Base-by-base conservation (phyloP, 495 filamentous ascomycete species). In the Amorphotheca resinae region DNA sequence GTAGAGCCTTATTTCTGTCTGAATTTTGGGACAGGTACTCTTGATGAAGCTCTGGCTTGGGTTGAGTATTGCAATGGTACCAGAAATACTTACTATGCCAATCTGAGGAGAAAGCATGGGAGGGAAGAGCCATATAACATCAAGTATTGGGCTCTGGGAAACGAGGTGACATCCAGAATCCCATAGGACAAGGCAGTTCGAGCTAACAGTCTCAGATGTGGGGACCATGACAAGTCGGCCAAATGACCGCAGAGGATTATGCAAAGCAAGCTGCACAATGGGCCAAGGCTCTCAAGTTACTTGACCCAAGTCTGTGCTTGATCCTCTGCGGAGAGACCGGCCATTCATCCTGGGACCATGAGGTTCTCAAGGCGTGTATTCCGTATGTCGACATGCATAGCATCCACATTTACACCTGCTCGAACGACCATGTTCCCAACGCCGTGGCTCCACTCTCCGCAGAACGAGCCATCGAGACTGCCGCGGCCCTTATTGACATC, bases 211-310 rank as follows among this genome's bases (percentile, higher is more conserved):
- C n/a, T 16, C 67, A 80, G 56, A 63, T 67, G 32, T 86, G 74
- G 71, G 82, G 83, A 14, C 75, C 80, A n/a, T 87, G 82, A 82
- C 80, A 86, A 57, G 74, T 88, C 32, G 75, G 68, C 54, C 79
- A 86, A 59, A 73, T 77, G 64, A 84, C 79, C 21, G 76, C 78
- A 52, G 75, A 80, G 52, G 78, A 76, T 55, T 88, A 88, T 53
- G 73, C 83, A 17, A 76, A 80, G 58, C 80, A 77, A 53, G 83
- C 82, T 1, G 65, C 70, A 28, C 83, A 88, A 64, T 88, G 82
- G 82, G 81, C 77, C 15, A 87, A 87, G 61, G 81, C 81, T 5
- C 67, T 88, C 12, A 84, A 83, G 49, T 72, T 86, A 8, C 69
- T 84, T 8, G 81, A 86, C 55, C 81, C 82, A 1, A 69, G 54